Evolutionary conservation across 164 flowering plant species (phyloP).

Genomic region (Magnolia kwangsiensis): DNA sequence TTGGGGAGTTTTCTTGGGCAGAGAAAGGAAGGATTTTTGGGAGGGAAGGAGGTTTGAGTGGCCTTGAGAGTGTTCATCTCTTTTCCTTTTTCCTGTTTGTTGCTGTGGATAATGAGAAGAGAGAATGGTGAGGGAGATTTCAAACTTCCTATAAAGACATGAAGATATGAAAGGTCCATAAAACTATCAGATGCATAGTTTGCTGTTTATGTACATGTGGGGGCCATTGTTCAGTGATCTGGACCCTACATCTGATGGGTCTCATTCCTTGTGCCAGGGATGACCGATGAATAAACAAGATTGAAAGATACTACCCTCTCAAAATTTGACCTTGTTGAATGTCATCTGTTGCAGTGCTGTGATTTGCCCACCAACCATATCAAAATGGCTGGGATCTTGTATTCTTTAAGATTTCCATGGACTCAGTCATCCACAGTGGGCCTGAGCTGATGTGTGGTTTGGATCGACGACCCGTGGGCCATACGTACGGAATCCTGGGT

Average conservation of each 20-base stretch:
- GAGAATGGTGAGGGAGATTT: not conserved
- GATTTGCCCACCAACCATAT: not conserved
- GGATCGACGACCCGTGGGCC: too few species aligned
- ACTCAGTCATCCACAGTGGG: too few species aligned
- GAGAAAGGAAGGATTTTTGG: conserved; percentile 25
- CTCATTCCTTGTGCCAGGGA: not conserved
- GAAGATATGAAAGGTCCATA: too few species aligned
- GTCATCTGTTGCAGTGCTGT: too few species aligned
- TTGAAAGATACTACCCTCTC: too few species aligned
- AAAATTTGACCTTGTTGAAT: too few species aligned
- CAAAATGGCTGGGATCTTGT: too few species aligned
- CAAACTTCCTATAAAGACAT: not conserved
- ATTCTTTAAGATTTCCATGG: too few species aligned
- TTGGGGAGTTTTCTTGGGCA: conserved; percentile 20
- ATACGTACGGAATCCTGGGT: too few species aligned
- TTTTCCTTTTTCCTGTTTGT: not conserved
- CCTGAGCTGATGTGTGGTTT: too few species aligned
- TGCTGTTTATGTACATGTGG: not conserved
- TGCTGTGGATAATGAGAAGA: not conserved
- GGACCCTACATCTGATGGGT: not conserved
- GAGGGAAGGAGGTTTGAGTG: conserved; percentile 44
- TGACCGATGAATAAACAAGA: not conserved
- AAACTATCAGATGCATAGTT: not conserved
- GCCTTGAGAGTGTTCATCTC: conserved; percentile 54
- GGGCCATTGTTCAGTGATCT: not conserved